phyloP scores from a whole-genome alignment of 306 rosid species.

The Trifolium fragiferum region DNA sequence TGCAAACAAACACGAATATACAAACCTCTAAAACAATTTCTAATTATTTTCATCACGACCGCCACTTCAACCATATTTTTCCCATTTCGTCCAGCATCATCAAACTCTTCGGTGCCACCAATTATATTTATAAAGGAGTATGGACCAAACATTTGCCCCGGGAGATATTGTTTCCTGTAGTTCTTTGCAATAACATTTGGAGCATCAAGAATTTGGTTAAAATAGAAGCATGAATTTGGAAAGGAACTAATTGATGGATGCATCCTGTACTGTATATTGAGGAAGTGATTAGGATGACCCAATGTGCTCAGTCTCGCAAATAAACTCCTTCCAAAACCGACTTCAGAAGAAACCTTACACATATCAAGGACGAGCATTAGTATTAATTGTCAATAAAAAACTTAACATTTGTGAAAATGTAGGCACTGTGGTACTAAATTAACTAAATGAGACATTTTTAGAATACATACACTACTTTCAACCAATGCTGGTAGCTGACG shows the following conservation, averaged over 20 bases:
- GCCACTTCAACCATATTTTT: conserved; percentile 77
- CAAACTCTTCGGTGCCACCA: conserved; percentile 76
- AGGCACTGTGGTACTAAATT: background rate
- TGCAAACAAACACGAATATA: too few relatives aligned
- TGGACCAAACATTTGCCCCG: conserved; percentile 67
- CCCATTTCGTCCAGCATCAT: too few relatives aligned
- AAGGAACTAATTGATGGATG: conserved; percentile 78
- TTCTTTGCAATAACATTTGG: conserved; percentile 53
- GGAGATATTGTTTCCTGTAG: conserved; percentile 61
- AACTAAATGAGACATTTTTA: background rate
- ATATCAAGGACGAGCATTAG: conserved; percentile 19
- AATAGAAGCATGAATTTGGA: conserved; percentile 68
- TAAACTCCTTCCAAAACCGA: conserved; percentile 78
- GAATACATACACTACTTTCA: conserved; percentile 59
- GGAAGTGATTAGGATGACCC: conserved; percentile 62
- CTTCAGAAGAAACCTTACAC: conserved; percentile 57
- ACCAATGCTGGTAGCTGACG: conserved; percentile 76
- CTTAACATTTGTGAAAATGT: background rate
- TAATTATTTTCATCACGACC: conserved; percentile 56
- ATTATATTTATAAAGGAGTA: conserved; percentile 73
- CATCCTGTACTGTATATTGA: conserved; percentile 79
- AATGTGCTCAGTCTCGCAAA: conserved; percentile 63
- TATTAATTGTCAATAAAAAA: background rate
- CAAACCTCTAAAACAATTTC: conserved; percentile 62
- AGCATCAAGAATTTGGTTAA: conserved; percentile 58